Percentiles rank a stretch among this genome's conserved stretches.
Evolutionary conservation across 2,329 filamentous ascomycete species (phyloP).

Genomic region (Colletotrichum shisoi): DNA sequence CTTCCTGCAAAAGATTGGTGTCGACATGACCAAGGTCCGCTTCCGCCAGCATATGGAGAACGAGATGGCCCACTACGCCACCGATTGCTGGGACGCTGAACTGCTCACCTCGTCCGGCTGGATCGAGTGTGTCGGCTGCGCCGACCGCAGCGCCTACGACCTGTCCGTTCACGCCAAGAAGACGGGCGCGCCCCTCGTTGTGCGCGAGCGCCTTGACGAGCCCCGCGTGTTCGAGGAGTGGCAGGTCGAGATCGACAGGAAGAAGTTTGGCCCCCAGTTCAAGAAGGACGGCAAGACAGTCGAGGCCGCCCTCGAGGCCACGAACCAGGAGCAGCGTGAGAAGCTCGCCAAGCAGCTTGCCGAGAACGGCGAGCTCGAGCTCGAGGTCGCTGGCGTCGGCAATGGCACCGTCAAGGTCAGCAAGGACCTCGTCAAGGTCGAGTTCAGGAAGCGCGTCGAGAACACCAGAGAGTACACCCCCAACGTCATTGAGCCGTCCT

Average conservation of each 20-base stretch:
- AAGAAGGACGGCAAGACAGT: slow-evolving; percentile 93
- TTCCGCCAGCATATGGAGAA: slow-evolving; percentile 95
- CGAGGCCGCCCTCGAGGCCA: slow-evolving; percentile 77
- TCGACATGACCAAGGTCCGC: slow-evolving; percentile 86
- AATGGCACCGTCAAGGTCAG: slow-evolving; percentile 80
- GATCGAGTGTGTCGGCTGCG: slow-evolving; percentile 98
- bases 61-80: slow-evolving; percentile 86
- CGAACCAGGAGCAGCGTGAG: slow-evolving; percentile 83
- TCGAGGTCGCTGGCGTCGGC: slow-evolving; percentile 73
- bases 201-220: slow-evolving; percentile 80
- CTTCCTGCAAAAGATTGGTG: slow-evolving; percentile 87
- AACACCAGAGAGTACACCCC: slow-evolving; percentile 90
- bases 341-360: slow-evolving; percentile 77
- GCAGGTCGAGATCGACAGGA: slow-evolving; percentile 87
- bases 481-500: slow-evolving; percentile 96
- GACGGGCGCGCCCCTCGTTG: slow-evolving; percentile 85
- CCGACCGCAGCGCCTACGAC: slow-evolving; percentile 94
- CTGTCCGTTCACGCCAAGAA: slow-evolving; percentile 90
- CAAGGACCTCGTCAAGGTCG: slow-evolving; percentile 82
- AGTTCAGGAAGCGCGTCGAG: slow-evolving; percentile 82
- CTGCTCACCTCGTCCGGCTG: slow-evolving; percentile 90
- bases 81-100: slow-evolving; percentile 98
- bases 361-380: slow-evolving; percentile 74
- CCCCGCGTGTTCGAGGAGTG: slow-evolving; percentile 86
- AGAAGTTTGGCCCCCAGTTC: slow-evolving; percentile 93